Evolutionary conservation across 2,329 filamentous ascomycete species (phyloP).

Genomic region (Phyllosticta citriasiana): DNA sequence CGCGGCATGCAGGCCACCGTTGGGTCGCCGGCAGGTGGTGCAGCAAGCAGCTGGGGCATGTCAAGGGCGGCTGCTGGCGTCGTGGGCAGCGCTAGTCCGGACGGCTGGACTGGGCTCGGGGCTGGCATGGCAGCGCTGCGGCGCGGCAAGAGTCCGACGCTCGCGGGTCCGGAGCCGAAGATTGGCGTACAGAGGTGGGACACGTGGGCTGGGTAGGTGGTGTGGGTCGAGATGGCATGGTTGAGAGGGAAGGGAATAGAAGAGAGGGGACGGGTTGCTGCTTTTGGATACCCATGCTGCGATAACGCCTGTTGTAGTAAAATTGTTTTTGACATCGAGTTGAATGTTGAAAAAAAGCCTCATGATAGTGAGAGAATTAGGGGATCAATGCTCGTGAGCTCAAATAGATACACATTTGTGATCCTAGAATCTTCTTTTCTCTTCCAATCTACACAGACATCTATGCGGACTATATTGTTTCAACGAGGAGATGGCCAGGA

Average conservation of each 20-base stretch:
- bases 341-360: too few relatives aligned
- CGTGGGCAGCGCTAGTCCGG: not conserved
- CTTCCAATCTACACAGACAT: too few relatives aligned
- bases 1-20: not conserved
- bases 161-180: not conserved
- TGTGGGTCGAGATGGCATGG: not conserved
- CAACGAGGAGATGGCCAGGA: too few relatives aligned
- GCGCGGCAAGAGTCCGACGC: not conserved
- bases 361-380: too few relatives aligned
- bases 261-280: not conserved
- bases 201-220: not conserved
- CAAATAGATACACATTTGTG: too few relatives aligned
- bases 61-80: not conserved
- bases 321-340: not conserved
- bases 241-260: not conserved
- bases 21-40: not conserved
- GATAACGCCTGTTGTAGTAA: not conserved
- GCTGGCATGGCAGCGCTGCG: not conserved
- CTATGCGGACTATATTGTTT: too few relatives aligned
- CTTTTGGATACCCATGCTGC: not conserved
- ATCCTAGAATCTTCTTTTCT: too few relatives aligned
- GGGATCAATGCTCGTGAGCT: too few relatives aligned
- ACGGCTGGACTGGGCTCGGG: not conserved
- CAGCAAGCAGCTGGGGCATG: not conserved
- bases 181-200: not conserved